Evolutionary conservation across 2,329 filamentous ascomycete genomes (phyloP), one percentile per base, ranked within the genome.

Genomic region (Xylaria polymorpha): DNA sequence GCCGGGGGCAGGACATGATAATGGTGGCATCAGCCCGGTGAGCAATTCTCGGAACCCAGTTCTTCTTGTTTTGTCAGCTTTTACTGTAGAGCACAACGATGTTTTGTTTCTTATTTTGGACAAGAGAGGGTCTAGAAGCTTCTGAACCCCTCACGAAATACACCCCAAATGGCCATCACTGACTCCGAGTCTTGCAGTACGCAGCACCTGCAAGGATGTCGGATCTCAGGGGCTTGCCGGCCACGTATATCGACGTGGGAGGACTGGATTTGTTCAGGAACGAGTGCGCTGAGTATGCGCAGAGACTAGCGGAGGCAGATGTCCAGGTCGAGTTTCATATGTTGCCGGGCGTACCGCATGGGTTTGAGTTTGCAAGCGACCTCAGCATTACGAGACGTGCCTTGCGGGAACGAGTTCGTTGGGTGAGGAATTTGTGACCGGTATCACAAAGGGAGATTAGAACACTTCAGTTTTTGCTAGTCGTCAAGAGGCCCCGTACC

Each of bases 311-410:
- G 1, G 46, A 58, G 35, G 51, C 60, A 12, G 53, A 67, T 29
- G 65, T 67, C 18, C 59, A 64, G 35, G 59, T 67, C 18, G 60
- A 64, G 25, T 64, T 59, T 14, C 60, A 67, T 60, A 46, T 64
- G 7, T 10, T 64, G 9, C 59, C 60, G 7, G 65, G 53, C 37
- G 41, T 67, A 7, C 65, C 73, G 14, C 75, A 77, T 58, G 71
- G 66, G 3, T 77, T 77, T 35, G 75, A 77, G 37, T 50, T 55
- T 5, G 67, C 72, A 1, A 29, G 43, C 1, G 61, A 69, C 2
- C 66, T 67, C 5, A 58, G 64, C 25, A 29, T 59, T 8, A 60
- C 65, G 4, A 72, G 71, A 51, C 67, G 67, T 20, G 74, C 72
- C 14, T 18, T 67, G 1, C 73, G 72, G 55, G 67, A 62, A 8